Percentiles rank a stretch among this genome's conserved stretches.
phyloP scores from a whole-genome alignment of 2,329 filamentous ascomycete genomes.

The Didymella segeticola region DNA sequence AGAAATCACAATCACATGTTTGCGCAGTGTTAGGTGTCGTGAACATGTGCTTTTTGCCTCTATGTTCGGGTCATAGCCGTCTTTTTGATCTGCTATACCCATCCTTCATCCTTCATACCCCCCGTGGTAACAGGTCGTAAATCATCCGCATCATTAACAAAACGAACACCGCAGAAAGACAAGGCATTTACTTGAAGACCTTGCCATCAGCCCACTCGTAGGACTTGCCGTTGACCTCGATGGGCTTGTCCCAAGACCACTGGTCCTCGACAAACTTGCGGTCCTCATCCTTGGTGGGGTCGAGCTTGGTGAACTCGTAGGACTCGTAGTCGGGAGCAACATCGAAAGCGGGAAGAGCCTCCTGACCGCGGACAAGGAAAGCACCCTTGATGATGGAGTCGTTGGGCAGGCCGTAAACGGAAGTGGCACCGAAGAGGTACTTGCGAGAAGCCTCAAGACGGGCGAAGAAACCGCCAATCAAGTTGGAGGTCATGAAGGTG shows the following conservation, averaged over 20 bases:
- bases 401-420: slow-evolving; percentile 88
- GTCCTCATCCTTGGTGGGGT: slow-evolving; percentile 85
- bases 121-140: slow-evolving; percentile 43
- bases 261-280: slow-evolving; percentile 81
- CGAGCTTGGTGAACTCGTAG: slow-evolving; percentile 96
- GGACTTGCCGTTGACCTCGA: slow-evolving; percentile 82
- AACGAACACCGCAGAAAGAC: slow-evolving; percentile 22
- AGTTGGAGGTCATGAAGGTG: slow-evolving; percentile 98
- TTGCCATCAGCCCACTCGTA: slow-evolving; percentile 91
- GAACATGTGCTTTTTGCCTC: slow-evolving; percentile 38
- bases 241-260: slow-evolving; percentile 92
- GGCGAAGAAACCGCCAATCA: slow-evolving; percentile 96
- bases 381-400: slow-evolving; percentile 91
- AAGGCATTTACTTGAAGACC: slow-evolving; percentile 89
- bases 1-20: not conserved
- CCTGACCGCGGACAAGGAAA: slow-evolving; percentile 93
- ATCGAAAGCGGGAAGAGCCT: slow-evolving; percentile 85
- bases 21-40: slow-evolving; percentile 24
- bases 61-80: slow-evolving; percentile 33
- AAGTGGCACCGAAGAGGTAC: slow-evolving; percentile 91
- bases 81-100: slow-evolving; percentile 36
- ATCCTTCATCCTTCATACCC: slow-evolving; percentile 37
- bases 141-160: slow-evolving; percentile 45
- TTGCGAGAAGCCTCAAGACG: slow-evolving; percentile 98
- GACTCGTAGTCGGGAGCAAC: slow-evolving; percentile 97